A percentile compares a stretch with the other conserved stretches of the same genome.
Conservation (phyloP, 2,329 filamentous ascomycete species). For the Chlorencoelia australis region DNA sequence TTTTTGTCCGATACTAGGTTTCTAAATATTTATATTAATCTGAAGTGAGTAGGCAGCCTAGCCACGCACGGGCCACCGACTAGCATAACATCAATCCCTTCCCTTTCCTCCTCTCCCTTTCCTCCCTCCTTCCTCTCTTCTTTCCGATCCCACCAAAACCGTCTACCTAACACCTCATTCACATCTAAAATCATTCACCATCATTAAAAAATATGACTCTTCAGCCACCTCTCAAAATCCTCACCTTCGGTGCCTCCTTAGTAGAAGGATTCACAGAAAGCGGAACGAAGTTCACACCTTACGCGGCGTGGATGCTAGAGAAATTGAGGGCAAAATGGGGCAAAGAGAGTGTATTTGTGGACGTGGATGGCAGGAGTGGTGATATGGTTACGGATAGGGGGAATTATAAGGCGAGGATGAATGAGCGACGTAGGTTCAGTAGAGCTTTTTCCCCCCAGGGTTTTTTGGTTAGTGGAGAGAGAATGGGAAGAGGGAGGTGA, state of each 20-base stretch:
- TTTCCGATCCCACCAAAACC: no score
- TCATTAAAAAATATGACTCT: no score
- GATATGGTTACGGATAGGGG: slow-evolving; percentile 10
- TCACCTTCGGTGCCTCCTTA: slow-evolving; percentile 30
- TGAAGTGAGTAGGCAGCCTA: no score
- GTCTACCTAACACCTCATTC: no score
- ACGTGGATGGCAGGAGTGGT: slow-evolving; percentile 16
- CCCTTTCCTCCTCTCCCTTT: no score
- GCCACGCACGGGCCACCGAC: no score
- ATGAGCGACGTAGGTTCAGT: slow-evolving; percentile 8
- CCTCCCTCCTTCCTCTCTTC: no score
- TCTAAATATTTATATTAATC: no score
- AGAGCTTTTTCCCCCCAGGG: background rate
- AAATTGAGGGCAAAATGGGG: slow-evolving; percentile 36
- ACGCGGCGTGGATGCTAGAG: slow-evolving; percentile 39
- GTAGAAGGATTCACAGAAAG: slow-evolving; percentile 43
- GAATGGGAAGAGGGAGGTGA: background rate
- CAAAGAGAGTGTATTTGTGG: slow-evolving; percentile 13
- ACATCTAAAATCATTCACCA: no score
- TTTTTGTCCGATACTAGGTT: no score
- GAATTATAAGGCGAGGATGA: slow-evolving; percentile 13
- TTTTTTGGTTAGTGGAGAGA: background rate
- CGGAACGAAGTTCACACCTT: slow-evolving; percentile 41
- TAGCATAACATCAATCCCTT: no score
- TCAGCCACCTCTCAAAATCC: slow-evolving; percentile 19